A percentile compares a stretch with the other conserved stretches of the same genome.
These are phyloP conservation scores for Tylopilus felleus DNA, from an alignment of 768 basidiomycete species.

Conservation along the genomic window DNA sequence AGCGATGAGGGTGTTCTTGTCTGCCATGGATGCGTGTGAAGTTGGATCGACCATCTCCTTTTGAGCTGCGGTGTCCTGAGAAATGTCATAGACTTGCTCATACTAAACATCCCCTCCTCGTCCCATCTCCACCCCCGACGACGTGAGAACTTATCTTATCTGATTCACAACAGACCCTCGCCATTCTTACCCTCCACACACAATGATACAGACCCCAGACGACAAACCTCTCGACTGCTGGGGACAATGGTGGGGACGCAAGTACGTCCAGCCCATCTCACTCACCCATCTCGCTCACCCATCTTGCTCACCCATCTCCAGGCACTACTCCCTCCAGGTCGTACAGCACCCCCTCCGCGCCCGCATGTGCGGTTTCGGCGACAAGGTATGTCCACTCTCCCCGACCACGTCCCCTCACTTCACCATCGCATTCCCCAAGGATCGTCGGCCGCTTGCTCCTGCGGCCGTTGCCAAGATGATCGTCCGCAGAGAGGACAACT, in stretches of 20 bases:
- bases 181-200: neutral
- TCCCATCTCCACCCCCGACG: neutral
- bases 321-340: slow-evolving; percentile 80
- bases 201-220: slow-evolving; percentile 62
- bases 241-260: slow-evolving; percentile 68
- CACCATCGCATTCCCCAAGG: slow-evolving; percentile 44
- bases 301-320: slow-evolving; percentile 28
- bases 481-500: slow-evolving; percentile 64
- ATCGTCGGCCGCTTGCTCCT: slow-evolving; percentile 88
- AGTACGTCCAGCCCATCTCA: slow-evolving; percentile 42
- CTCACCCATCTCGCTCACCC: neutral
- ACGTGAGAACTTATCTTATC: slow-evolving; percentile 36
- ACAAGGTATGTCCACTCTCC: slow-evolving; percentile 61
- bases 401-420: slow-evolving; percentile 4
- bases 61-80: neutral
- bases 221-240: slow-evolving; percentile 54
- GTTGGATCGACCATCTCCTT: neutral
- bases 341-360: slow-evolving; percentile 88
- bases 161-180: slow-evolving; percentile 19
- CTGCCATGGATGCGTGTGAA: slow-evolving; percentile 6
- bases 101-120: neutral
- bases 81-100: neutral
- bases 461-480: slow-evolving; percentile 86
- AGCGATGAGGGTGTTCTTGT: slow-evolving; percentile 47
- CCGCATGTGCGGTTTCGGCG: slow-evolving; percentile 95